A percentile compares a stretch with the other conserved stretches of the same genome.
Conservation (phyloP, 2,329 filamentous ascomycete genomes). For the Aspergillus quadrilineatus region DNA sequence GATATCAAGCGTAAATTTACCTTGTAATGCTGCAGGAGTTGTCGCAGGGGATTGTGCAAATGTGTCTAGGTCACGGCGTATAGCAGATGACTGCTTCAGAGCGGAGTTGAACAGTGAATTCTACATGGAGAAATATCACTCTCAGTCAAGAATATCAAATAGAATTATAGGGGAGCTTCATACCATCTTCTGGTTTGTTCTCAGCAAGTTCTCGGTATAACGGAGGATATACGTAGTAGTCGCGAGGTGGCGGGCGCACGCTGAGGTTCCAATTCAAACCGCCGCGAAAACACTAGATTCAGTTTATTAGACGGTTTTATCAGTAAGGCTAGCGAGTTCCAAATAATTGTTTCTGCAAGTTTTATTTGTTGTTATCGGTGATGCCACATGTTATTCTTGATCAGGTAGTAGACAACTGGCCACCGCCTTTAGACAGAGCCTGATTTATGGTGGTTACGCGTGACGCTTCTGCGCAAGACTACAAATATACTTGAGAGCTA, state of each 20-base stretch:
- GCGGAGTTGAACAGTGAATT: constrained; percentile 84
- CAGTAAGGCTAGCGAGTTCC: constrained; percentile 12
- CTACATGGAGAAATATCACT: constrained; percentile 43
- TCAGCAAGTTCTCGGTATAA: not conserved
- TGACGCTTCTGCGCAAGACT: not conserved
- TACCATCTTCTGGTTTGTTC: constrained; percentile 20
- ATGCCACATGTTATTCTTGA: not conserved
- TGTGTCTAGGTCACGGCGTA: constrained; percentile 72
- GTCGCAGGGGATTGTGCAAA: constrained; percentile 61
- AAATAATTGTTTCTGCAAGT: not conserved
- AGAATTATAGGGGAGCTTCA: not conserved
- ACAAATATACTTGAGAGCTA: not conserved
- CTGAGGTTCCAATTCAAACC: not conserved
- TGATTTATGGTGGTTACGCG: not conserved
- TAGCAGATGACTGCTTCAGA: constrained; percentile 76
- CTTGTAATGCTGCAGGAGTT: constrained; percentile 63
- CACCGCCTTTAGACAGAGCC: not conserved
- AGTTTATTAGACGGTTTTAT: not conserved
- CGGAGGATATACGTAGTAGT: not conserved
- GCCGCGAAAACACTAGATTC: not conserved
- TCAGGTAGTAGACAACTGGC: not conserved
- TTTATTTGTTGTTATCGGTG: not conserved
- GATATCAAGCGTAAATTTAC: constrained; percentile 25
- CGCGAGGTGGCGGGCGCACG: not conserved
- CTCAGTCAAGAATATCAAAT: not conserved